A percentile compares a stretch with the other conserved stretches of the same genome.
phyloP scores from a whole-genome alignment of 2,329 filamentous ascomycete genomes.

The Exophiala sideris region DNA sequence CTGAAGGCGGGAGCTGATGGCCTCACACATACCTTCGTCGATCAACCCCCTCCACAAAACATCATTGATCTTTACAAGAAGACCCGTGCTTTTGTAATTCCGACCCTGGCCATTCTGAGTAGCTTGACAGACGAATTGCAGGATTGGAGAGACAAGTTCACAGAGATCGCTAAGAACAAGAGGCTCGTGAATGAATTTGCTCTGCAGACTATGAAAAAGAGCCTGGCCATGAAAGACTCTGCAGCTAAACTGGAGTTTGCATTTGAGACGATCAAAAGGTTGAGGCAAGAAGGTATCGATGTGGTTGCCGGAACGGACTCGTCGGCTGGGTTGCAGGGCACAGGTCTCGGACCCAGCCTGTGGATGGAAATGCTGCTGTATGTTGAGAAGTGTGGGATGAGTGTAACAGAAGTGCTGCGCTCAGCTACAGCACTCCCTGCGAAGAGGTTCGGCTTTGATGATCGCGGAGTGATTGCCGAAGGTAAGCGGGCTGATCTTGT shows the following conservation, averaged over 20 bases:
- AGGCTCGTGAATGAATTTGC: conserved; percentile 28
- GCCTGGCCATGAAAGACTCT: conserved; percentile 27
- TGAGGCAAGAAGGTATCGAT: conserved; percentile 30
- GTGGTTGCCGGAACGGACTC: conserved; percentile 35
- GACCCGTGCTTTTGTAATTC: conserved; percentile 28
- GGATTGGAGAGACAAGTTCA: conserved; percentile 24
- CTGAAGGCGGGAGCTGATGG: conserved; percentile 28
- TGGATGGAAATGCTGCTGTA: conserved; percentile 32
- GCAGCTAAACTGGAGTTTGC: conserved; percentile 25
- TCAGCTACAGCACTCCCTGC: conserved; percentile 31
- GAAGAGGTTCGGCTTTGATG: conserved; percentile 28
- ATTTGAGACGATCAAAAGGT: conserved; percentile 22
- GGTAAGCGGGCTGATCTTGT: conserved; percentile 28
- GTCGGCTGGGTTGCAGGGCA: conserved; percentile 24
- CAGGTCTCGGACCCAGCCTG: conserved; percentile 27
- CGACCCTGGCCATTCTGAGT: conserved; percentile 22
- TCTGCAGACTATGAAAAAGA: conserved; percentile 29
- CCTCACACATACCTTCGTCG: conserved; percentile 29
- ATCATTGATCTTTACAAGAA: conserved; percentile 26
- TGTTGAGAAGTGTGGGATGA: conserved; percentile 31
- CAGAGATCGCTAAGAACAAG: conserved; percentile 25
- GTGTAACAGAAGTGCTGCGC: conserved; percentile 28
- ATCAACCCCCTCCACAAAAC: conserved; percentile 24
- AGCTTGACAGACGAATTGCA: conserved; percentile 25
- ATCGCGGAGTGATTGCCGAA: conserved; percentile 30